Base-by-base conservation (phyloP, 2,329 filamentous ascomycete genomes). In the Coleophoma crateriformis region DNA sequence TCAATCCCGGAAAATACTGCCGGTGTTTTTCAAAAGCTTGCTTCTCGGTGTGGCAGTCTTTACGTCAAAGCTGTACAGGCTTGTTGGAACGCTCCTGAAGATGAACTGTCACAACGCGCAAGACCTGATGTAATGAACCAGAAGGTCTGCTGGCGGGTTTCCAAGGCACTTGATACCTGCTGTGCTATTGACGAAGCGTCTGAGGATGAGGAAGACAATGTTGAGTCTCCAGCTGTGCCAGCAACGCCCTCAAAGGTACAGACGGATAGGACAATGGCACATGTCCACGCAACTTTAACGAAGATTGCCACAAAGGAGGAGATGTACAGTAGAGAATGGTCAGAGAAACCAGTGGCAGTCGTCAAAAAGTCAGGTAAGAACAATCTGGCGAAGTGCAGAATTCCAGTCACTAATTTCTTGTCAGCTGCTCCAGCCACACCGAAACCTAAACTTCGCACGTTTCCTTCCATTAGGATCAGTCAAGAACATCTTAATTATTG, bases 11-110 rank as follows among this genome's bases (percentile, higher is more conserved):
- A 59, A 17, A 61, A 61, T 19, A 52, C 61, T 15, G 47, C 56
- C 5, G 50, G 37, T 13, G 50, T 60, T 7, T 54, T 63, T 34
- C 60, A 63, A 47, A 54, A 59, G 37, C 59, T 66, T 33, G 61
- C 62, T 35, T 81, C 12, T 75, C 75, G 60, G 61, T 90, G 87
- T 57, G 87, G 87, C 13, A 86, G 81, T 7, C 73, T 87, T 0
- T 92, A 90, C 65, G 85, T 83, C 77, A 85, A 84, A 61, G 87
- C 85, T 1, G 86, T 89, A 2, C 79, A 87, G 61, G 76, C 80
- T 3, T 90, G 87, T 58, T 84, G 86, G 73, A 75, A 75, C 50
- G 83, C 85, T n/a, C 82, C 85, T 2, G 85, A 90, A 45, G 74
- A 79, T 37, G 79, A 82, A 50, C 66, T 81, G 7, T 66, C 70